Percentiles rank a stretch among this genome's conserved stretches.
Evolutionary conservation across 2,329 filamentous ascomycete species (phyloP).

Genomic region (Talaromyces pinophilus): DNA sequence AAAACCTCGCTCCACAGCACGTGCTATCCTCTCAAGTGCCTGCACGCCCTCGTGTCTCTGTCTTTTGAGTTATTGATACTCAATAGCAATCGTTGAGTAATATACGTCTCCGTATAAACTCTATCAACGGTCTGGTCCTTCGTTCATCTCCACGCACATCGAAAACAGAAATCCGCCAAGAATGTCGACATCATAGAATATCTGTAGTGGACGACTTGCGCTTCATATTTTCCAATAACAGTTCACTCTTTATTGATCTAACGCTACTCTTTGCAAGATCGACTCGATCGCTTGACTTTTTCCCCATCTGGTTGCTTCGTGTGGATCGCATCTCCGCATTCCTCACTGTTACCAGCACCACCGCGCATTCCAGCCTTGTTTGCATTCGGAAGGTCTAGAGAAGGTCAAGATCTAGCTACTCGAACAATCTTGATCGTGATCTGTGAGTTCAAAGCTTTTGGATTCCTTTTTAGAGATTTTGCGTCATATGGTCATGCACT

Average conservation of each 20-base stretch:
- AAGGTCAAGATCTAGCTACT: background rate
- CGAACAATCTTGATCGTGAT: background rate
- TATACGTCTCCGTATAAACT: background rate
- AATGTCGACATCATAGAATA: conserved; percentile 15
- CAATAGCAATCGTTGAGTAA: conserved; percentile 4
- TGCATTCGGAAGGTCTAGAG: conserved; percentile 21
- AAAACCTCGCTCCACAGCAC: conserved; percentile 10
- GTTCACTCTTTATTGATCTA: background rate
- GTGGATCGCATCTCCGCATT: conserved; percentile 19
- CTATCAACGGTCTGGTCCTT: background rate
- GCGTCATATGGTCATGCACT: conserved; percentile 18
- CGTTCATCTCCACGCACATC: conserved; percentile 1
- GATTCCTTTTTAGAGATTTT: background rate
- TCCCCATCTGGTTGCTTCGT: background rate
- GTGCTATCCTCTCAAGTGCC: background rate
- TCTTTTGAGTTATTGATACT: background rate
- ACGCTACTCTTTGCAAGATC: background rate
- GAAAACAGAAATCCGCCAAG: conserved; percentile 19
- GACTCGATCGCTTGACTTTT: conserved; percentile 2
- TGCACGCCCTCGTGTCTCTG: background rate
- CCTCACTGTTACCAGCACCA: conserved; percentile 18
- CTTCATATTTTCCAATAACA: background rate
- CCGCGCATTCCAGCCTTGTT: conserved; percentile 20
- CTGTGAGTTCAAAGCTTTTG: conserved; percentile 9
- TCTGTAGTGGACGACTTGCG: background rate